Evolutionary conservation across 2,329 filamentous ascomycete species (phyloP), one percentile per base, ranked within the genome.

Genomic region (Aspergillus sclerotialis): DNA sequence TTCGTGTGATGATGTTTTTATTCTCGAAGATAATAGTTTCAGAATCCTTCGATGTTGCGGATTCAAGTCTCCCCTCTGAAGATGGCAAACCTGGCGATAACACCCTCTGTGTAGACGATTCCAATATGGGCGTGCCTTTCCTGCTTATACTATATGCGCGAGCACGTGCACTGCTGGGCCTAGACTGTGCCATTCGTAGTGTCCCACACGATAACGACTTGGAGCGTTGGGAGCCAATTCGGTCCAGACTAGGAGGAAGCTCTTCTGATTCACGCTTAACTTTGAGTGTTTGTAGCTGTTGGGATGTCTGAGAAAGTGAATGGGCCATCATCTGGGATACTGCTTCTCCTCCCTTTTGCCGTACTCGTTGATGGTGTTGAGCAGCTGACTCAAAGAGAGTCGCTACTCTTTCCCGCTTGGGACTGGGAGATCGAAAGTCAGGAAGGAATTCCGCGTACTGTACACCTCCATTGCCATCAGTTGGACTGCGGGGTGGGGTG

Each of bases 381-480:
- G 60, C 53, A 7, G 59, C 63, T 3, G 55, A 53, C 38, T 66
- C 61, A 28, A 66, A 66, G 2, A 66, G 48, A 2, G 54, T 64
- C 25, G 59, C 56, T n/a, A 65, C 59, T 23, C 62, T 55, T 44
- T 64, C 65, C 28, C 63, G 53, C 40, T 65, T 66, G 3, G 61
- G 61, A 28, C 60, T 65, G 4, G 60, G 60, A 2, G 61, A 62
- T 33, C 51, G 50, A 10, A 56, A 42, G 36, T 63, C 58, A 3
- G 55, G 59, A 10, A 65, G 49, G 28, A 65, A 65, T 26, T 63
- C 52, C 11, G 55, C 56, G 41, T 44, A 40, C 33, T 43, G 34
- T 21, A 40, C 46, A 38, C 44, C 24, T 7, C 33, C 35, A 21
- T 23, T 16, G 25, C 36, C 19, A 14, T 34, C 38, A 15, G 44